Evolutionary conservation across 352 stramenopile species (phyloP), one percentile per base, ranked within the genome.

Genomic region (Phytophthora hybrid): DNA sequence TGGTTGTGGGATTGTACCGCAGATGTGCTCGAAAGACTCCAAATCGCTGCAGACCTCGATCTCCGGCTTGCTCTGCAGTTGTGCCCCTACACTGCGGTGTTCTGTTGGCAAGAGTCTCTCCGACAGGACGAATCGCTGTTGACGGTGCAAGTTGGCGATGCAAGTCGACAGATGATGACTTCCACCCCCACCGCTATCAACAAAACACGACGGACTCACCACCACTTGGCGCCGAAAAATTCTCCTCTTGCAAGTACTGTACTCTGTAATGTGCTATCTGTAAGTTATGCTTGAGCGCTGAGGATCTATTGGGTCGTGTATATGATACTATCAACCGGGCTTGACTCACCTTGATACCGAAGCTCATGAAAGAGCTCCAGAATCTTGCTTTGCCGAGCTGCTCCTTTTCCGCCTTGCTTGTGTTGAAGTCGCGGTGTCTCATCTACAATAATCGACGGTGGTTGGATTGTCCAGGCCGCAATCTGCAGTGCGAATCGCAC

Each of bases 21-120:
- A 53, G 67, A 79, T 79, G 73, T 63, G 73, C 68, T 73, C 54
- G 72, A 64, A 67, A 66, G 67, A 67, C 37, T 54, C 46, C 71
- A 78, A 75, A 75, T 78, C 71, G 21, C 21, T 69, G 51, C 59
- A 70, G 56, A 34, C 5, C 18, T 51, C 13, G 41, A 31, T 66
- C 59, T 74, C 62, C 57, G 68, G 63, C 68, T 63, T 69, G 57
- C 62, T 61, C 46, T 34, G 61, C 29, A 34, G 66, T 41, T 29
- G 26, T 49, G 44, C 44, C 44, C 44, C 41, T 49, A 49, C 41
- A 49, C 41, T 49, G 41, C 16, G 41, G 34, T 41, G 66, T 31
- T 29, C 51, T 21, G 23, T 21, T 70, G 31, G 29, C 55, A 56
- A 18, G 52, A 49, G 59, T 19, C 59, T 14, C 39, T 73, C 46